Evolutionary conservation across 192 early-diverging fungal species (phyloP), one percentile per base, ranked within the genome.

Genomic region (Linnemannia hyalina): DNA sequence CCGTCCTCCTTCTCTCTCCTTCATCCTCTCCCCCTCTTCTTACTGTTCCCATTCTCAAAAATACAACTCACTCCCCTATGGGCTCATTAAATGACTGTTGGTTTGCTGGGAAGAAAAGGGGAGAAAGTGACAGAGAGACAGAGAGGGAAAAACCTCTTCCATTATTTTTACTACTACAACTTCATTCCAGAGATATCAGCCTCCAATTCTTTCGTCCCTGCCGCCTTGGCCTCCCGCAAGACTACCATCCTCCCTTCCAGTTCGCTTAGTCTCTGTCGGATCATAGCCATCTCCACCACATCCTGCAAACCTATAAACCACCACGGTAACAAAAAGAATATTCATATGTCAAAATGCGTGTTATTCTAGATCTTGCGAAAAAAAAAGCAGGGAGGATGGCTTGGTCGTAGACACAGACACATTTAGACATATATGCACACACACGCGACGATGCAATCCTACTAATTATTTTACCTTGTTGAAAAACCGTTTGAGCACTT

Each of bases 401-500:
- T 22, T 22, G 52, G 13, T 40, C 13, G 10, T 55, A 74, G 20
- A 54, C 32, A 74, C 32, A 74, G 11, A n/a, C 15, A 26, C 38
- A 35, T 42, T 16, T n/a, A 55, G 8, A 42, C 32, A 57, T 1
- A 57, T 23, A 65, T 36, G 36, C 6, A 32, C 3, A 38, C 42
- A 29, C 4, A 38, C 35, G 52, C 40, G 49, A 5, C 40, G 49
- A 5, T 8, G 4, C 11, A 78, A 78, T 52, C 74, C 22, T 75
- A 46, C 49, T 69, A 40, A 68, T 44, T 80, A 20, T 52, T 52
- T 57, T 80, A 86, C 84, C 74, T 32, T 81, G 76, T 41, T 81
- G 78, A 63, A 86, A 86, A 18, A 60, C 32, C 18, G 75, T 44
- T 40, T 86, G 84, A 57, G 84, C 84, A 35, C 35, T 81, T 49